Evolutionary conservation across 2,329 filamentous ascomycete genomes (phyloP), one percentile per base, ranked within the genome.

Genomic region (Cordyceps farinosa): DNA sequence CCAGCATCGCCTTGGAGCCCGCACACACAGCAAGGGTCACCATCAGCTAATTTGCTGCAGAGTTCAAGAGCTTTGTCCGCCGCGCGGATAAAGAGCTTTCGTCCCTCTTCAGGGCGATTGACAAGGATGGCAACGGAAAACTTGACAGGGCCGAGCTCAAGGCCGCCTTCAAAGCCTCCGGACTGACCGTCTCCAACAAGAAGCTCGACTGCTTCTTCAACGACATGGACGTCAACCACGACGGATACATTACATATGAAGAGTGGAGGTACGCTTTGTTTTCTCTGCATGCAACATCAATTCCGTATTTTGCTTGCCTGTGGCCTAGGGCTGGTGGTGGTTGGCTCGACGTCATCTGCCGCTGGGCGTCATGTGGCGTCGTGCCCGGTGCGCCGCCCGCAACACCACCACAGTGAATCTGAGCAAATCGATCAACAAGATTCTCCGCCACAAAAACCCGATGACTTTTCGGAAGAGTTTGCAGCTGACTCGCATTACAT

Each of bases 61-160:
- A 99, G 79, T 99, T 99, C 73, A 89, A 88, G 67, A 83, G 82
- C 48, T 98, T 98, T 72, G 92, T 98, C 72, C 86, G 93, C 71
- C 85, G 90, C 64, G 92, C 95, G 48, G 95, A 99, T 76, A 85
- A 85, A 65, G 89, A 97, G 75, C 85, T 99, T 13, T 88, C 86
- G 75, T 76, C 84, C 61, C 85, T 99, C 29, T 99, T 99, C 78
- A 84, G 87, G 69, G 87, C 86, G 67, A 97, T 99, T 71, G 95
- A 99, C 75, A 85, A 84, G 68, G 89, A 98, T 74, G 82, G 87
- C 67, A 90, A 96, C 75, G 94, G 94, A 47, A 90, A 89, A 73
- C 83, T 99, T 65, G 92, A 96, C 71, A 92, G 91, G 76, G 80
- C 81, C n/a, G 94, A 98, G 79, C 82, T 99, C 54, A 87, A 87